Conservation (phyloP, 2,329 filamentous ascomycete genomes). For the Phialocephala sp. region DNA sequence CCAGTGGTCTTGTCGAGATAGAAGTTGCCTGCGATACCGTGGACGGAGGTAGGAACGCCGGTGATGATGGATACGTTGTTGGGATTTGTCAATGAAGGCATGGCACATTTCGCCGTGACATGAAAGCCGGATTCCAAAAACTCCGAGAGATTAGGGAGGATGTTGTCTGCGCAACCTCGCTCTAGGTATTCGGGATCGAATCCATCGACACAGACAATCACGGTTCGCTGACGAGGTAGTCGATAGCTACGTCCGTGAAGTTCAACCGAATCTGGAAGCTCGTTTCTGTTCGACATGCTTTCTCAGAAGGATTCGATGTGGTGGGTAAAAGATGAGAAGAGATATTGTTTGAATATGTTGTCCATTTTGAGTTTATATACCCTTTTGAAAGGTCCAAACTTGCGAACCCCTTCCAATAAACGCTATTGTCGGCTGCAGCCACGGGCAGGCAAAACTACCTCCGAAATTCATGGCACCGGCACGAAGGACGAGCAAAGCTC, state of each 20-base stretch:
- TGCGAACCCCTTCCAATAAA: not conserved
- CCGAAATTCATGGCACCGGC: too few relatives aligned
- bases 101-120: not conserved
- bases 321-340: not conserved
- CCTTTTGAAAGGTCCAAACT: not conserved
- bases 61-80: slow-evolving; percentile 1
- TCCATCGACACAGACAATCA: not conserved
- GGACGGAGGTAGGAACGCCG: slow-evolving; percentile 45
- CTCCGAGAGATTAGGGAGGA: not conserved
- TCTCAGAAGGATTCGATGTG: not conserved
- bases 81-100: not conserved
- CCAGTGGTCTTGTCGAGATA: slow-evolving; percentile 49
- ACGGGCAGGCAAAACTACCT: too few relatives aligned
- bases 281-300: not conserved
- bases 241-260: not conserved
- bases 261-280: not conserved
- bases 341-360: not conserved
- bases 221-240: not conserved
- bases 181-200: not conserved
- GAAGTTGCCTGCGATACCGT: slow-evolving; percentile 52
- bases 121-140: not conserved
- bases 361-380: not conserved
- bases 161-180: not conserved
- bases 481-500: too few relatives aligned
- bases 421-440: too few relatives aligned